Evolutionary conservation across 768 basidiomycete species (phyloP).

Genomic region (Auricularia sp.): DNA sequence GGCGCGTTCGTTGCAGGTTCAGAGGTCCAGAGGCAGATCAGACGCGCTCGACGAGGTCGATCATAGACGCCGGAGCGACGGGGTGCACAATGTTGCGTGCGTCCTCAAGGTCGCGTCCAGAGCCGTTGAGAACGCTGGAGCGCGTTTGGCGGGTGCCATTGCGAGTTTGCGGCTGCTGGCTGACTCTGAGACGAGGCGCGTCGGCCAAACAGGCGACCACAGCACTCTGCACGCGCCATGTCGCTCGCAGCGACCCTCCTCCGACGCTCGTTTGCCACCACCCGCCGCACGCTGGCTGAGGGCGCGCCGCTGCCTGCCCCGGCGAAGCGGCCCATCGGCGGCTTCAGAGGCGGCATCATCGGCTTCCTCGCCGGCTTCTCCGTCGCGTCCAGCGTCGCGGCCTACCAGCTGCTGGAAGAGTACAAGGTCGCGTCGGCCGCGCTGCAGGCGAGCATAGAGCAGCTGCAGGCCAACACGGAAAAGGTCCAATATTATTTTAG

Average conservation of each 20-base stretch:
- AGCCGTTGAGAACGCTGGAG: slow-evolving; percentile 18
- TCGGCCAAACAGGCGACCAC: neutral
- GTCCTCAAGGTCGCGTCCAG: slow-evolving; percentile 54
- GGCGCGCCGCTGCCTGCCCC: slow-evolving; percentile 27
- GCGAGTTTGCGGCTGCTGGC: too few species aligned
- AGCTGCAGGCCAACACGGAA: slow-evolving; percentile 72
- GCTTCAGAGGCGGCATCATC: slow-evolving; percentile 48
- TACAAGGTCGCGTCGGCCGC: slow-evolving; percentile 83
- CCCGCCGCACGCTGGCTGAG: slow-evolving; percentile 34
- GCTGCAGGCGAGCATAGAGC: slow-evolving; percentile 78
- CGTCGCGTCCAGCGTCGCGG: slow-evolving; percentile 73
- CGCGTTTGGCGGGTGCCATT: slow-evolving; percentile 11
- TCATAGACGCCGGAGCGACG: slow-evolving; percentile 44
- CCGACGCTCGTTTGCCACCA: slow-evolving; percentile 28
- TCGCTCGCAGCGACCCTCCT: neutral
- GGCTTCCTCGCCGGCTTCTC: slow-evolving; percentile 89
- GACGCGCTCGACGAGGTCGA: slow-evolving; percentile 83
- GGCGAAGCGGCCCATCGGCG: slow-evolving; percentile 67
- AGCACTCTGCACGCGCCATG: neutral
- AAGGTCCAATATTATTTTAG: slow-evolving; percentile 41
- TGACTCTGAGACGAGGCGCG: neutral
- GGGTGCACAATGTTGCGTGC: slow-evolving; percentile 55
- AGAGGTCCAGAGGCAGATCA: slow-evolving; percentile 24
- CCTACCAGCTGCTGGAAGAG: slow-evolving; percentile 83
- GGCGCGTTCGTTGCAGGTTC: neutral